Evolutionary conservation across 2,329 filamentous ascomycete genomes (phyloP), one percentile per base, ranked within the genome.

Genomic region (Apiospora pterosperma): DNA sequence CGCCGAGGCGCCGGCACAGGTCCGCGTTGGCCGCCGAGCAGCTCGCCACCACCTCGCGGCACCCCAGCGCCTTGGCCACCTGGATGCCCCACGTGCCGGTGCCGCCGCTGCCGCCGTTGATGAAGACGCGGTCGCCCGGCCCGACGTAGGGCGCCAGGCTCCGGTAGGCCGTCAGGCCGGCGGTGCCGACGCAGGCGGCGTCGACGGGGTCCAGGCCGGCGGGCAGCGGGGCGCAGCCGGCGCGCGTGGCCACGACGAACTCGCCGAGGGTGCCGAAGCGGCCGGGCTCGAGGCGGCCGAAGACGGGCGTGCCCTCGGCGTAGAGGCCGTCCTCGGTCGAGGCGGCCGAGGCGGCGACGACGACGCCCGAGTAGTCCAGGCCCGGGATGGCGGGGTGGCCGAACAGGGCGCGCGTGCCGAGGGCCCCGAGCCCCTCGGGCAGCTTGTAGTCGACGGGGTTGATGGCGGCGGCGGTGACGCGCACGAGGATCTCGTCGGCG

Each of bases 401-500:
- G 59, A 83, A 73, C 1, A 80, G 41, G 25, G 79, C 66, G 4
- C 78, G 76, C 1, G 74, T 73, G 6, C 84, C 63, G 0, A 81
- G 74, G 34, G 82, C 75, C 3, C 77, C 23, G 16, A 55, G 48
- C 8, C 48, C 28, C 70, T 90, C 87, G 11, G 85, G 79, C 2
- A 85, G 68, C 74, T 91, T 91, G 80, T 88, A 85, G 79, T 91
- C 89, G 34, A 84, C 84, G 0, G 88, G 88, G 72, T 90, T 91
- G 67, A 90, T 72, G 28, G 83, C 77, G 31, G 81, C 79, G 64
- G 80, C 77, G 64, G 84, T 75, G 8, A 90, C 83, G 67, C 84
- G 76, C 60, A 90, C 77, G 16, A 90, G 80, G 55, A 89, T 72
- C 66, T 86, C 79, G 41, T 80, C 71, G n/a, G n/a, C n/a, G n/a